Conservation (phyloP, 805 yeast species). For the Yarrowia hollandica region DNA sequence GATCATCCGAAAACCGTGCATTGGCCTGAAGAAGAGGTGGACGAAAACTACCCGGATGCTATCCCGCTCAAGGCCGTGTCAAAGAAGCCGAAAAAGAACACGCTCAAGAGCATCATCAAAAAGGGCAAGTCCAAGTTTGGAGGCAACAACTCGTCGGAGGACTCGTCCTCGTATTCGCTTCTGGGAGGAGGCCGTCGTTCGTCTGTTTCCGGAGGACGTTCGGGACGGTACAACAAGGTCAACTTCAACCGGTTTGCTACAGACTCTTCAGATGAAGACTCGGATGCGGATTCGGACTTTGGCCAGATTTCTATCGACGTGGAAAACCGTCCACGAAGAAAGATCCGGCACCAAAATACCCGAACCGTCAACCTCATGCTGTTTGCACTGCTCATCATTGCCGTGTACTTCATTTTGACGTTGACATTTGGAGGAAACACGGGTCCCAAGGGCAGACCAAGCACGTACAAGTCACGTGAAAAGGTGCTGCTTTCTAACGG, state of each 20-base stretch:
- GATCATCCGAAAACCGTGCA: conserved; percentile 16
- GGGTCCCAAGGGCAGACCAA: conserved; percentile 17
- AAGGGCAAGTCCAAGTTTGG: conserved; percentile 28
- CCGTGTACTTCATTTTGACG: conserved; percentile 9
- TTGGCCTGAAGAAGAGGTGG: conserved; percentile 18
- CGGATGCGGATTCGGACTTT: conserved; percentile 13
- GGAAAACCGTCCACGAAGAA: conserved; percentile 14
- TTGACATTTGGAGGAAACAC: conserved; percentile 9
- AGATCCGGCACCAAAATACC: conserved; percentile 1
- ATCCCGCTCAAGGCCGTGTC: conserved; percentile 16
- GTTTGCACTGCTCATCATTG: conserved; percentile 16
- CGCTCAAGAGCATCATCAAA: conserved; percentile 18
- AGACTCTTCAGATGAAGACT: conserved; percentile 16
- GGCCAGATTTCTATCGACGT: conserved; percentile 26
- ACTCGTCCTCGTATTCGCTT: conserved; percentile 7
- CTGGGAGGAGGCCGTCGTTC: conserved; percentile 14
- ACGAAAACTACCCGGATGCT: neutral
- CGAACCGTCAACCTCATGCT: conserved; percentile 1
- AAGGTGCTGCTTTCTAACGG: conserved; percentile 49
- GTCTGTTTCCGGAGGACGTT: conserved; percentile 2
- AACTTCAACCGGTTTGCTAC: conserved; percentile 10
- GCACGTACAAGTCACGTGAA: conserved; percentile 6
- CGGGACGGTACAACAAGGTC: conserved; percentile 16
- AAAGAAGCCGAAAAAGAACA: conserved; percentile 4
- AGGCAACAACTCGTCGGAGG: conserved; percentile 6